Base-by-base conservation (phyloP, 768 basidiomycete genomes). In the Boletus tylopilopsis region DNA sequence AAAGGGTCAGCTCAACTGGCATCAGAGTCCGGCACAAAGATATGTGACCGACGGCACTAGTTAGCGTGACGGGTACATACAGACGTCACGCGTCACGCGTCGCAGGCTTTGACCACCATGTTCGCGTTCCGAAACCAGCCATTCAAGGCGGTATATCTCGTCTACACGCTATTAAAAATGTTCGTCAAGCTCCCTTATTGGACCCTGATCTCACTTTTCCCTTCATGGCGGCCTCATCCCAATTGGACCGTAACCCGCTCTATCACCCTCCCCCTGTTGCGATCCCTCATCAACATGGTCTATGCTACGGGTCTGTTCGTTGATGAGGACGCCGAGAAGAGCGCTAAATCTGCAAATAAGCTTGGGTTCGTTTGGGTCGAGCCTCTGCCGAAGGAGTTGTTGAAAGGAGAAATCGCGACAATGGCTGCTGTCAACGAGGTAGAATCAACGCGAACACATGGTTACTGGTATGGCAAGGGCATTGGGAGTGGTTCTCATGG, bases 111-210 rank as follows among this genome's bases (percentile, higher is more conserved):
- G n/a, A n/a, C n/a, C n/a, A n/a, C n/a, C n/a, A n/a, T n/a, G 29
- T 47, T 47, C 37, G 37, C 45, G 10, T 47, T 47, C 22, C 36
- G 46, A 39, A 37, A 39, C 37, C 37, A 47, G 21, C 37, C 45
- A 12, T 29, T 47, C 27, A 47, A 38, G 36, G 30, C 37, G 21
- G 27, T 18, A 16, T 47, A 47, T 13, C 38, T 47, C 45, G 37
- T 38, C 45, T 47, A 38, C 29, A 39, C 37, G 5, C 8, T 40
- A 18, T n/a, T 39, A 23, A 11, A 27, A 2, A 18, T 39, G 4
- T 16, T 47, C 2, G 46, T 47, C 22, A 47, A 47, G 22, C 46
- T 47, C 38, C 46, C 46, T 18, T 47, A 39, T 29, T 47, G 46
- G 38, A 39, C 38, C 30, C 37, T 47, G 10, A 13, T 18, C 22